These are phyloP conservation scores for Cutaneotrichosporon sp. DNA, from an alignment of 1,284 basidiomycete species.

Conservation along the genomic window DNA sequence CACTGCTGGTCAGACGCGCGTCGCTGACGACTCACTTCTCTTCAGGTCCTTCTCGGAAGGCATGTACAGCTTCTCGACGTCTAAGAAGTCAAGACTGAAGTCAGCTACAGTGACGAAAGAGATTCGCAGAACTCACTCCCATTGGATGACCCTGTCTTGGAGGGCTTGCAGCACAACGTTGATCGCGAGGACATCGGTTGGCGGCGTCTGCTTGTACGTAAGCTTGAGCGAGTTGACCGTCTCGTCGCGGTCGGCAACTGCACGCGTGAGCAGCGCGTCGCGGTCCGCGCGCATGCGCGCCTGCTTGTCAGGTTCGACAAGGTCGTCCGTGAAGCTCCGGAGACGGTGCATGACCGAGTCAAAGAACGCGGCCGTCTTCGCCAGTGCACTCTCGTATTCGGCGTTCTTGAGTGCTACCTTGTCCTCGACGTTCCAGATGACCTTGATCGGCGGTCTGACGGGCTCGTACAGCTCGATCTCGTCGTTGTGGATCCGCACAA, in stretches of 20 bases:
- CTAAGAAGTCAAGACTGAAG: constrained; percentile 56
- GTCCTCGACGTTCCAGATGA: constrained; percentile 79
- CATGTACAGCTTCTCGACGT: constrained; percentile 56
- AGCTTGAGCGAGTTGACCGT: constrained; percentile 72
- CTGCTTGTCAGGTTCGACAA: constrained; percentile 50
- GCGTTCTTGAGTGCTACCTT: constrained; percentile 84
- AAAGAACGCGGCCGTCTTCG: constrained; percentile 65
- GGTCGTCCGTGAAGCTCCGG: constrained; percentile 47
- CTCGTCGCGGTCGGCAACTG: constrained; percentile 71
- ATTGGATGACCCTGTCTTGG: constrained; percentile 94
- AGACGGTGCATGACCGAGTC: constrained; percentile 57
- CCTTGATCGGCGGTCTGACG: constrained; percentile 81
- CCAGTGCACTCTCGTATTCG: constrained; percentile 76
- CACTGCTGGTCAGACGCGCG: constrained; percentile 30
- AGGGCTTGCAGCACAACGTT: constrained; percentile 82
- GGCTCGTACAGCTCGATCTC: constrained; percentile 79
- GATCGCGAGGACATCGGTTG: constrained; percentile 81
- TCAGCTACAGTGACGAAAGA: constrained; percentile 12
- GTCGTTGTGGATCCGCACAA: constrained; percentile 87
- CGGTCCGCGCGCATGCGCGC: constrained; percentile 39
- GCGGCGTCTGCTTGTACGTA: constrained; percentile 74
- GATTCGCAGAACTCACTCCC: constrained; percentile 60
- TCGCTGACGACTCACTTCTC: constrained; percentile 33
- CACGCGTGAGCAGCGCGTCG: constrained; percentile 63
- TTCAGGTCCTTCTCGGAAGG: constrained; percentile 53